Evolutionary conservation across 2,329 filamentous ascomycete species (phyloP), one percentile per base, ranked within the genome.

Genomic region (Rhexocercosporidium sp.): DNA sequence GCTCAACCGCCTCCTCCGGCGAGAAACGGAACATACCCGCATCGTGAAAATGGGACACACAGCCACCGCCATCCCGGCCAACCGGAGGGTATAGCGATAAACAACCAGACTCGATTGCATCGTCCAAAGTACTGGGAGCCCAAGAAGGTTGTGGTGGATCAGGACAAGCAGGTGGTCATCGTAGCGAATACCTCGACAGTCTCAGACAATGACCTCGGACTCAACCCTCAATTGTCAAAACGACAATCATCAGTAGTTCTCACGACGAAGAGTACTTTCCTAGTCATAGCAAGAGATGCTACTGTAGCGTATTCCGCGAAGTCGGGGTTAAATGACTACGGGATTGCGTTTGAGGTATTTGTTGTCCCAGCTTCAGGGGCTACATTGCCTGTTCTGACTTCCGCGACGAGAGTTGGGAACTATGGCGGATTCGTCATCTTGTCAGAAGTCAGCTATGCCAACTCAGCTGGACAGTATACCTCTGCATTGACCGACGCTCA

Each of bases 291-390:
- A 51, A 80, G 81, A 69, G 85, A 88, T 73, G 71, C 80, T 41
- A 77, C 79, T 31, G 80, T 83, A 2, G 84, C 83, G 14, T 77
- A 77, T 25, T 82, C 82, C 37, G 83, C 83, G 20, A 82, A 82
- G 49, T 82, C 82, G 14, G 87, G 86, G n/a, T 80, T 90, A 5
- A 83, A 86, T 71, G 86, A 82, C 68, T 89, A 89, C 72, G 87
- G 87, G 41, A 89, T 90, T 68, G 85, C 86, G 1, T 89, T 82
- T 72, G 79, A 87, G 71, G 80, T 82, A 4, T 72, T 88, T 9
- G 72, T 84, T n/a, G 85, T 89, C 22, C 85, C 86, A 6, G 79
- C 85, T 70, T 73, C 74, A 7, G 87, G 87, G 16, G 77, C 80
- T 12, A 69, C 78, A 25, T 80, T 90, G 39, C 87, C 87, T 0